Conservation (phyloP, 306 rosid species). For the Glycyrrhiza uralensis region DNA sequence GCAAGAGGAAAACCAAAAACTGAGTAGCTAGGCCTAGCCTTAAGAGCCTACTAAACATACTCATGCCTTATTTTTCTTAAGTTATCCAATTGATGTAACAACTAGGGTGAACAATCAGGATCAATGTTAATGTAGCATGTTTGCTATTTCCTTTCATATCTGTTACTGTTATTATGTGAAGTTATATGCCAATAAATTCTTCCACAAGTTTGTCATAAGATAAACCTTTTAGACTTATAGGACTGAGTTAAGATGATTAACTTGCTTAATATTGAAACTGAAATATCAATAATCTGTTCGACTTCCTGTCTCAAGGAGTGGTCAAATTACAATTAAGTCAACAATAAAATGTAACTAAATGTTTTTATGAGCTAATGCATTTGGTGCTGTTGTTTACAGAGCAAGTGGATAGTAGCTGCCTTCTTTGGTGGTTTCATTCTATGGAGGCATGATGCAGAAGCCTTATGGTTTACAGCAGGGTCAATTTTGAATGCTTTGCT, state of each 20-base stretch:
- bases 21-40: neutral
- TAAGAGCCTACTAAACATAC: neutral
- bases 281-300: neutral
- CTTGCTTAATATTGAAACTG: neutral
- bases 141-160: neutral
- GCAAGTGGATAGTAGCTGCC: conserved; percentile 75
- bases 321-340: neutral
- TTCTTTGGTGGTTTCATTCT: conserved; percentile 58
- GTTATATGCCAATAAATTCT: neutral
- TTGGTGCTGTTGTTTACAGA: conserved; percentile 46
- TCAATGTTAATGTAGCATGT: neutral
- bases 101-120: neutral
- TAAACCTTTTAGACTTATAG: neutral
- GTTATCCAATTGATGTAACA: neutral
- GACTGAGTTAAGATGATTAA: neutral
- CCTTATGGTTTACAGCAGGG: conserved; percentile 74
- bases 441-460: conserved; percentile 79
- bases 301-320: neutral
- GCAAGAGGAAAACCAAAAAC: neutral
- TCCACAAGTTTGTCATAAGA: neutral
- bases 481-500: conserved; percentile 56
- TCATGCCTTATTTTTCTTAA: neutral
- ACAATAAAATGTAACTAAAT: neutral
- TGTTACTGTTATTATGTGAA: neutral
- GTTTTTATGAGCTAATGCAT: conserved; percentile 19